Percentiles rank a stretch among this genome's conserved stretches.
phyloP scores from a whole-genome alignment of 2,329 filamentous ascomycete species.

The Arthroderma uncinatum region DNA sequence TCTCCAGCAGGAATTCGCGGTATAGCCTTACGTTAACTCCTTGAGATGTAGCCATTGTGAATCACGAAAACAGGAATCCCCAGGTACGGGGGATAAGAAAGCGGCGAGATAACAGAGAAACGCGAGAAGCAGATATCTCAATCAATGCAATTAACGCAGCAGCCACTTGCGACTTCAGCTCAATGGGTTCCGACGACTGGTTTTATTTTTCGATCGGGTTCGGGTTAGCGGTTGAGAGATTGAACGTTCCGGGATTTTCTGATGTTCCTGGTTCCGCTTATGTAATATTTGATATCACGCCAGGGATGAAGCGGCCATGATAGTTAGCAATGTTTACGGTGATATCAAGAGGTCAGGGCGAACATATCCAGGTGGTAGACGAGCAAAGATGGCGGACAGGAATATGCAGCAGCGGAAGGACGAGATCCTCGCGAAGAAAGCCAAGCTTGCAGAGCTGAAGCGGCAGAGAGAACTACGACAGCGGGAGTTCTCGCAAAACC shows the following conservation, averaged over 20 bases:
- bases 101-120: not conserved
- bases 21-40: slow-evolving; percentile 52
- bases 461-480: slow-evolving; percentile 75
- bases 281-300: slow-evolving; percentile 1
- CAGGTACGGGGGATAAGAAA: slow-evolving; percentile 23
- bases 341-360: not conserved
- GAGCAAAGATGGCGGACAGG: slow-evolving; percentile 19
- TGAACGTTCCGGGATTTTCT: slow-evolving; percentile 5
- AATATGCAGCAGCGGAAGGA: slow-evolving; percentile 64
- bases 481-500: slow-evolving; percentile 59
- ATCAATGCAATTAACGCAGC: not conserved
- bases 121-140: not conserved
- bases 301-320: not conserved
- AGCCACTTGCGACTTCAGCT: not conserved
- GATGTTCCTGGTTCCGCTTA: slow-evolving; percentile 1
- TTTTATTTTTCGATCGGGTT: not conserved
- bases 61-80: slow-evolving; percentile 29
- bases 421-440: slow-evolving; percentile 93
- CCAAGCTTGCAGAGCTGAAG: slow-evolving; percentile 92
- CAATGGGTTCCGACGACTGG: not conserved
- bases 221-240: not conserved
- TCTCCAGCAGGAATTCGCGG: not conserved
- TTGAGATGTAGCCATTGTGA: slow-evolving; percentile 52
- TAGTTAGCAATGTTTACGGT: not conserved
- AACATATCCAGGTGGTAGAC: not conserved